A percentile compares a stretch with the other conserved stretches of the same genome.
phyloP scores from a whole-genome alignment of 164 flowering plant genomes.

The Litsea cubeba region DNA sequence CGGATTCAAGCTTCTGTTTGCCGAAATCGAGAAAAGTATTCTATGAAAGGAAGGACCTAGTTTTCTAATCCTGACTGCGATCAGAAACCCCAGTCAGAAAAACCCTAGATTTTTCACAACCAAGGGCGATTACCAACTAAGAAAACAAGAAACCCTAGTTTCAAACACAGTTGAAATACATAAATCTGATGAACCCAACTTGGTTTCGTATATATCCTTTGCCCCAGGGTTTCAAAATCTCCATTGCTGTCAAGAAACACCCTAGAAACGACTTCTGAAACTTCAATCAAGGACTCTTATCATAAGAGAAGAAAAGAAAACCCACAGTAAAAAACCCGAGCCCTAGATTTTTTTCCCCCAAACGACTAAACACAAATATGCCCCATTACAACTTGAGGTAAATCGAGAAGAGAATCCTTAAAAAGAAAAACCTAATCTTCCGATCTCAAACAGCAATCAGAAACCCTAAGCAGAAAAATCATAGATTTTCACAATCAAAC shows the following conservation, averaged over 20 bases:
- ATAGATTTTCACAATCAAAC: not conserved
- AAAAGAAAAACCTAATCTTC: not conserved
- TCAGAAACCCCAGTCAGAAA: not conserved
- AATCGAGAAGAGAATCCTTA: no score
- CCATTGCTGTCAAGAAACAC: not conserved
- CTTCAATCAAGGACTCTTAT: not conserved
- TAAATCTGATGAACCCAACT: no score
- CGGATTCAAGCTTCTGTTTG: no score
- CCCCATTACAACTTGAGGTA: no score
- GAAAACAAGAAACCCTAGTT: constrained; percentile 1
- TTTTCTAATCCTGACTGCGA: not conserved
- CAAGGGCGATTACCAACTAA: not conserved
- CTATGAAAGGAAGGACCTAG: not conserved
- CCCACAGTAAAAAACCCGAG: not conserved
- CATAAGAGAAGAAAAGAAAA: not conserved
- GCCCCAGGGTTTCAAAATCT: no score
- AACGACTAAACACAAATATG: no score
- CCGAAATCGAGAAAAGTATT: not conserved
- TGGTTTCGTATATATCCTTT: no score
- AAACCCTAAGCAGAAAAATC: not conserved
- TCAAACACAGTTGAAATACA: not conserved
- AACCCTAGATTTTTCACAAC: not conserved
- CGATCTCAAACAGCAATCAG: not conserved
- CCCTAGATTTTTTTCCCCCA: not conserved
- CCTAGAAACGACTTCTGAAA: not conserved